Conservation (phyloP, 371 early-diverging fungal genomes). For the Mucor racemosus region DNA sequence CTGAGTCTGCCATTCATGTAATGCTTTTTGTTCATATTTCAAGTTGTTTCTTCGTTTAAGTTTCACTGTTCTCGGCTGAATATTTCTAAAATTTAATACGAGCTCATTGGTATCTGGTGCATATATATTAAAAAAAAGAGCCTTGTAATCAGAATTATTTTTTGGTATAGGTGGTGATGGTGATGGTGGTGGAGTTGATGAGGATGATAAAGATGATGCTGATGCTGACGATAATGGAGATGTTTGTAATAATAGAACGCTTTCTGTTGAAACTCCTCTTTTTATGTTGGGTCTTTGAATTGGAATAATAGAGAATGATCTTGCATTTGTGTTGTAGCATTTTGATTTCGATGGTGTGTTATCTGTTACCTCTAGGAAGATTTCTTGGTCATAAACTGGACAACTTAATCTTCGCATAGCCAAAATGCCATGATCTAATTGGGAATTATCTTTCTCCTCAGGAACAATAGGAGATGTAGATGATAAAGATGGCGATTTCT, state of each 20-base stretch:
- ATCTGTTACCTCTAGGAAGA: not conserved
- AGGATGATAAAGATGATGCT: conserved; percentile 5
- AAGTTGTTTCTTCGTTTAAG: conserved; percentile 22
- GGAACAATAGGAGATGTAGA: not conserved
- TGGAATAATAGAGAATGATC: conserved; percentile 3
- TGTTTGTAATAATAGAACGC: not conserved
- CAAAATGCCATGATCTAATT: not conserved
- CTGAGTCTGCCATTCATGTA: conserved; percentile 37
- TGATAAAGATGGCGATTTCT: not conserved
- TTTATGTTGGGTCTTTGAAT: conserved; percentile 1
- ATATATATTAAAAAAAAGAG: conserved; percentile 1
- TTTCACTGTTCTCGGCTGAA: conserved; percentile 24
- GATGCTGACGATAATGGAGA: not conserved
- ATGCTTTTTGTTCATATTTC: conserved; percentile 32
- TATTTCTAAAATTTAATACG: conserved; percentile 18
- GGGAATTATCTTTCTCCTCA: not conserved
- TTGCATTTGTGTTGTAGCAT: not conserved
- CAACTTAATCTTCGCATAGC: not conserved
- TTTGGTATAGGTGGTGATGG: not conserved
- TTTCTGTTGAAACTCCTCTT: conserved; percentile 5
- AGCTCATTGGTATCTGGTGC: conserved; percentile 15
- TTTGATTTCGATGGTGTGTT: not conserved
- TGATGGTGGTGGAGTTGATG: not conserved
- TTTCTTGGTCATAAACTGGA: not conserved
- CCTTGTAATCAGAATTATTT: not conserved